Conservation (phyloP, 257 asterid genomes). For the Solanum bulbocastanum region DNA sequence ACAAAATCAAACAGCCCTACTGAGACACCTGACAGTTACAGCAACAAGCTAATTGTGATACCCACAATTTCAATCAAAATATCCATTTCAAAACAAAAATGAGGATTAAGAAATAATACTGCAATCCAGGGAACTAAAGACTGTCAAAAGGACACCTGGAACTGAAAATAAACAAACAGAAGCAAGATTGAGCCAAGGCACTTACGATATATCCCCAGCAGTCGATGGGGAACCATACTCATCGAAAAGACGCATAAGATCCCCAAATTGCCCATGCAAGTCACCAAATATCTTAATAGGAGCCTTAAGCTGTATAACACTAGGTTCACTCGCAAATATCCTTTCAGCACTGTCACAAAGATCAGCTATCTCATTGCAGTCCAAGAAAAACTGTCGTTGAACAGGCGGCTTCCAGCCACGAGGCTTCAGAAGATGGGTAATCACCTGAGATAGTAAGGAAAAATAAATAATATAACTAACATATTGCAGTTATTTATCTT, state of each 20-base stretch:
- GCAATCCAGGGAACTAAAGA: neutral
- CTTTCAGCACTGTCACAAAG: conserved; percentile 97
- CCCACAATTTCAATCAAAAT: neutral
- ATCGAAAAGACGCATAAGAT: conserved; percentile 96
- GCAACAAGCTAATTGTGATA: neutral
- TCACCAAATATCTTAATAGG: conserved; percentile 97
- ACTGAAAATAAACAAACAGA: neutral
- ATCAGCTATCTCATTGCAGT: conserved; percentile 97
- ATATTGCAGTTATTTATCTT: neutral
- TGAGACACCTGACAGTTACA: neutral
- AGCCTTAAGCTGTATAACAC: conserved; percentile 89
- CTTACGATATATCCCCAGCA: conserved; percentile 98
- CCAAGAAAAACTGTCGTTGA: conserved; percentile 90
- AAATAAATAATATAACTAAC: neutral
- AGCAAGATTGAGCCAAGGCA: neutral
- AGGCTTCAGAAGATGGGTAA: conserved; percentile 89
- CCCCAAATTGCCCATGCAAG: conserved; percentile 99
- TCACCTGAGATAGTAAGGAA: conserved; percentile 41
- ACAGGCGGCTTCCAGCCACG: conserved; percentile 99
- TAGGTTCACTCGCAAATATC: conserved; percentile 86
- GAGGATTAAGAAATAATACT: neutral
- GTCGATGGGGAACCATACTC: conserved; percentile 99
- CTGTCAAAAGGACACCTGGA: neutral
- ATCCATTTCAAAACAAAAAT: neutral
- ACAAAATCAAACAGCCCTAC: neutral